Evolutionary conservation across 208 protist species (phyloP).

Genomic region (Trichomonas gallinae): DNA sequence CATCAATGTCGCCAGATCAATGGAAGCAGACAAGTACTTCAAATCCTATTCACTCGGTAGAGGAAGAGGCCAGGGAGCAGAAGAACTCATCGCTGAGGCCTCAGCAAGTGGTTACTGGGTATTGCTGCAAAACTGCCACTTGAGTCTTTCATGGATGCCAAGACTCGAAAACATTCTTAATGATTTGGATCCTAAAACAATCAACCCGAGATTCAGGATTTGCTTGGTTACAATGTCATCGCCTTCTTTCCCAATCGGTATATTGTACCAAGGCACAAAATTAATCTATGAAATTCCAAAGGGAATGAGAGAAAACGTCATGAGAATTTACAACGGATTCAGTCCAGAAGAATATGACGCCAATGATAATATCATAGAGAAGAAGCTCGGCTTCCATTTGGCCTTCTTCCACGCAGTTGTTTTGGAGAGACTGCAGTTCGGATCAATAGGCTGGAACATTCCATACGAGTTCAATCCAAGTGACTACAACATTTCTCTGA

Average conservation of each 20-base stretch:
- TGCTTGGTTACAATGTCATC: slow-evolving; percentile 91
- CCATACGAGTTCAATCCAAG: slow-evolving; percentile 91
- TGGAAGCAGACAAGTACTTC: slow-evolving; percentile 52
- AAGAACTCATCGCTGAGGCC: slow-evolving; percentile 68
- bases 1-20: slow-evolving; percentile 63
- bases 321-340: slow-evolving; percentile 58
- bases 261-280: slow-evolving; percentile 90
- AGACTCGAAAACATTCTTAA: not conserved
- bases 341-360: not conserved
- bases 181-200: slow-evolving; percentile 34
- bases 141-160: slow-evolving; percentile 28
- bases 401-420: slow-evolving; percentile 87
- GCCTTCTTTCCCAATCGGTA: slow-evolving; percentile 75
- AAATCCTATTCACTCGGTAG: slow-evolving; percentile 76
- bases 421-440: slow-evolving; percentile 62
- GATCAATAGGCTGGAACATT: slow-evolving; percentile 83
- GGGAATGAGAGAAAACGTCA: slow-evolving; percentile 77
- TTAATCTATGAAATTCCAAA: slow-evolving; percentile 95
- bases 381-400: slow-evolving; percentile 78
- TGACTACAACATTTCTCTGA: slow-evolving; percentile 77
- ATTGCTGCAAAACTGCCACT: slow-evolving; percentile 60
- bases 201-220: slow-evolving; percentile 81
- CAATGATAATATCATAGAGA: slow-evolving; percentile 42
- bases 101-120: slow-evolving; percentile 56
- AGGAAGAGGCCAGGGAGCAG: slow-evolving; percentile 74